Conservation (phyloP, 805 yeast genomes). For the Starmerella cellae region DNA sequence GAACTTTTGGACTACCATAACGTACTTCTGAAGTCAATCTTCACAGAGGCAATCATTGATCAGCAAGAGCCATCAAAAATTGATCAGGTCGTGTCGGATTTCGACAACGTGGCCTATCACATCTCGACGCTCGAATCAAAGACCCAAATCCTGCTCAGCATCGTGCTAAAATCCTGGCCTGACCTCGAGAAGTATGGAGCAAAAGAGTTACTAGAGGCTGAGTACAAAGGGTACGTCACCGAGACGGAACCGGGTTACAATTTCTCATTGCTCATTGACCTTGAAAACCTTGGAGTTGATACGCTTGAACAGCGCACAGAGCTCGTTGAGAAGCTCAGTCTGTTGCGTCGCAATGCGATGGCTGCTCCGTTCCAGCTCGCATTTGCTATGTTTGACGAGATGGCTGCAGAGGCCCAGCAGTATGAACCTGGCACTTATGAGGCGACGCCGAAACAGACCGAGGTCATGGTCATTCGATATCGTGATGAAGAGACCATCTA, state of each 20-base stretch:
- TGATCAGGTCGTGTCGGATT: constrained; percentile 85
- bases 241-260: constrained; percentile 69
- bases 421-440: constrained; percentile 25
- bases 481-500: constrained; percentile 89
- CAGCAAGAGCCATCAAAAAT: constrained; percentile 38
- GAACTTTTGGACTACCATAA: constrained; percentile 77
- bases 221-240: constrained; percentile 38
- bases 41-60: constrained; percentile 51
- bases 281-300: constrained; percentile 31
- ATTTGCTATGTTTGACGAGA: constrained; percentile 59
- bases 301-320: constrained; percentile 35
- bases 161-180: constrained; percentile 62
- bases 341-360: constrained; percentile 72
- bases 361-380: constrained; percentile 91
- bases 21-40: constrained; percentile 64
- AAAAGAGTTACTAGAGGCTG: constrained; percentile 31
- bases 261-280: constrained; percentile 59
- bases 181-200: constrained; percentile 58
- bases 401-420: constrained; percentile 33
- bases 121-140: constrained; percentile 75
- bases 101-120: constrained; percentile 91
- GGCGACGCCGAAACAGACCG: constrained; percentile 36
- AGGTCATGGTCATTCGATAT: constrained; percentile 60
- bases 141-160: constrained; percentile 48
- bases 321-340: constrained; percentile 51